Evolutionary conservation across 371 early-diverging fungal genomes (phyloP), one percentile per base, ranked within the genome.

Genomic region (Vittaforma corneae): DNA sequence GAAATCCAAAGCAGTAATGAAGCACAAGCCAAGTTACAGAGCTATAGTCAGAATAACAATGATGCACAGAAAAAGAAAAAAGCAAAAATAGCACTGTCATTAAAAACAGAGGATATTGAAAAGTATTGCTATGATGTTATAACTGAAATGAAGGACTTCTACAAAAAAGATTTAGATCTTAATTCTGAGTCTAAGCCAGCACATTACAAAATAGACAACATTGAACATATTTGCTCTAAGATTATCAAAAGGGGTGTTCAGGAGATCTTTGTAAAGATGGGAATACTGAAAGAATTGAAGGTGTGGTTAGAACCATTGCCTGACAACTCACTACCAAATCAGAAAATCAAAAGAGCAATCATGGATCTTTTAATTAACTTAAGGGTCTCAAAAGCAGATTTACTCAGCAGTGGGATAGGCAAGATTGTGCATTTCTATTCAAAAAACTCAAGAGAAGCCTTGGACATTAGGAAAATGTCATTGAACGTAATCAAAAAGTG

Each of bases 241-340:
- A 76, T 91, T 55, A 79, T 83, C 71, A 87, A 88, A 83, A 84
- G 81, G 28, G 81, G 61, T 0, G 30, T 61, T 35, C 53, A 75
- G 33, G 59, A 67, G 26, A 40, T 58, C 18, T 58, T 69, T 1
- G 44, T 96, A 58, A 92, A 93, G 52, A 86, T 86, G 67, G 85
- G 86, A 53, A 83, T 94, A 18, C 79, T 95, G 58, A 86, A 86
- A 33, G 83, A 85, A 16, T 86, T 96, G 65, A 85, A 85, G 58
- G 71, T 85, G 24, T 96, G 95, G 96, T 82, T 96, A 26, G 94
- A 93, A 73, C 95, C 97, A 28, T 80, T 93, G 29, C 86, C 88
- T 34, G 94, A 94, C 77, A 86, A 87, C 9, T 86, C 91, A 1
- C 78, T 96, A 68, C 97, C 97, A 3, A 86, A 84, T 72, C 81